phyloP scores from a whole-genome alignment of 2,329 filamentous ascomycete genomes.

The Karstenula rhodostoma region DNA sequence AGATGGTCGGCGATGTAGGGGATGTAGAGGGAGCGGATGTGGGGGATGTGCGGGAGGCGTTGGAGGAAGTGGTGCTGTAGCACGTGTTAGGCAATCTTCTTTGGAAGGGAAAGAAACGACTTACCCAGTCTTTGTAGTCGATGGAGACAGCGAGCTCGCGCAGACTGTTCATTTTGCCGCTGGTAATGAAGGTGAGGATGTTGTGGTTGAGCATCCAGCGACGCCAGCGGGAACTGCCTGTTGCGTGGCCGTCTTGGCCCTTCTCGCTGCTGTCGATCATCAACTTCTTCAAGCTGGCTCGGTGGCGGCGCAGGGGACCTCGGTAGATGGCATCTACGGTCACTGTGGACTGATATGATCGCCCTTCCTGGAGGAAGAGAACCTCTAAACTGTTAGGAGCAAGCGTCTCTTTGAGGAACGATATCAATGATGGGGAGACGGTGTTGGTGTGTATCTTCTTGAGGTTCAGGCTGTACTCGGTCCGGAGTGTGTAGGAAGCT shows the following conservation, averaged over 20 bases:
- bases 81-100: conserved; percentile 8
- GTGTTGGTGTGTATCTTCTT: conserved; percentile 79
- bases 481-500: conserved; percentile 49
- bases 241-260: conserved; percentile 52
- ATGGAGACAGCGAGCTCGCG: conserved; percentile 76
- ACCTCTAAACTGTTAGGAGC: conserved; percentile 82
- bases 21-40: conserved; percentile 75
- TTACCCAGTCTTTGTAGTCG: conserved; percentile 81
- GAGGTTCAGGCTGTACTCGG: conserved; percentile 63
- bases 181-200: conserved; percentile 76
- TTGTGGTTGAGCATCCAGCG: conserved; percentile 77
- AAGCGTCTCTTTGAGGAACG: conserved; percentile 78
- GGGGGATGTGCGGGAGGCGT: conserved; percentile 72
- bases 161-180: conserved; percentile 76
- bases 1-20: conserved; percentile 71
- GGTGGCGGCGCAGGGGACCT: conserved; percentile 74
- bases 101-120: conserved; percentile 31
- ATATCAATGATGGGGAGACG: conserved; percentile 72
- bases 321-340: conserved; percentile 75
- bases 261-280: conserved; percentile 75
- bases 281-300: conserved; percentile 73
- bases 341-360: conserved; percentile 64
- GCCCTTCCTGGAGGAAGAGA: conserved; percentile 76
- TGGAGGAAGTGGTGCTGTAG: conserved; percentile 79
- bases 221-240: conserved; percentile 61